Percentiles rank a stretch among this genome's conserved stretches.
Conservation (phyloP, 2,329 filamentous ascomycete species). For the Venturia nashicola region DNA sequence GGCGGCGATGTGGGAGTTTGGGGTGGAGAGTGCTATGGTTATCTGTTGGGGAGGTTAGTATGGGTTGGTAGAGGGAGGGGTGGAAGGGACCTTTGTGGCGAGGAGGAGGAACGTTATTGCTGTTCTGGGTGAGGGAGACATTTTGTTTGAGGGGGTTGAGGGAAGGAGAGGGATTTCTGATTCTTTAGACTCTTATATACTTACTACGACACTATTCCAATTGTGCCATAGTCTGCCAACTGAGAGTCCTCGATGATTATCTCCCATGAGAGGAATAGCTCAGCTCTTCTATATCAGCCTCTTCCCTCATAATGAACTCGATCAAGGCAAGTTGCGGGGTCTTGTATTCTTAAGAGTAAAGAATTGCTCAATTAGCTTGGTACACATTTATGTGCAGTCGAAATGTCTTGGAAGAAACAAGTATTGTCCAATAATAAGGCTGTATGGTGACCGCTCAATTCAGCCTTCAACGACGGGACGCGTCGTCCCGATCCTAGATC, state of each 20-base stretch:
- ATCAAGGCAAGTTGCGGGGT: neutral
- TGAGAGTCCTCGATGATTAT: neutral
- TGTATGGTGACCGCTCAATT: neutral
- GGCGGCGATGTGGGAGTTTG: neutral
- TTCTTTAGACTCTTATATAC: neutral
- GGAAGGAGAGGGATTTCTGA: neutral
- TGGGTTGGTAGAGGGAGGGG: neutral
- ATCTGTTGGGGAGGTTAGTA: neutral
- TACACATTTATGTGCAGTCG: neutral
- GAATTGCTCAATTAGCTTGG: neutral
- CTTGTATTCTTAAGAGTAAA: neutral
- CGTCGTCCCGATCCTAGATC: neutral
- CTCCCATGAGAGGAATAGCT: neutral
- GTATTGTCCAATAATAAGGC: neutral
- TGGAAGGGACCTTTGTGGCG: neutral
- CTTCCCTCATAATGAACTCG: neutral
- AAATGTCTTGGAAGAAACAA: neutral
- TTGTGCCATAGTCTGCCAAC: neutral
- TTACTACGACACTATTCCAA: neutral
- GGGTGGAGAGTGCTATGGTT: neutral
- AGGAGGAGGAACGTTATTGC: neutral
- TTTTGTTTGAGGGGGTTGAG: neutral
- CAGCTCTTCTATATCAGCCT: neutral
- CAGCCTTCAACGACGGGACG: neutral
- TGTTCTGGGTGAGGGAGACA: neutral